These are phyloP conservation scores for Plantago ovata DNA, from an alignment of 257 asterid species.

Conservation along the genomic window DNA sequence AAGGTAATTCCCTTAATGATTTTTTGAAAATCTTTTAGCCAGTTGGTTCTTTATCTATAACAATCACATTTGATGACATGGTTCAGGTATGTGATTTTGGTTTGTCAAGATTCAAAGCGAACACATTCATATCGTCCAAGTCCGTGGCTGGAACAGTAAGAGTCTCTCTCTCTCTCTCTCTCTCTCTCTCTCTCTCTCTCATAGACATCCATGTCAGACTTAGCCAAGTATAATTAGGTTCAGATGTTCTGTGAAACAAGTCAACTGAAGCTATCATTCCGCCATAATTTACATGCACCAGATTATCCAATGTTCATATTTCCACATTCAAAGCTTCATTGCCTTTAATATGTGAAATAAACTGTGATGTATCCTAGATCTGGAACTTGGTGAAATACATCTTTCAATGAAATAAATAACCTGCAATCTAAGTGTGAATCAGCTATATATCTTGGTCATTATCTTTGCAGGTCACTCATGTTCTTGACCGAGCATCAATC, in stretches of 20 bases:
- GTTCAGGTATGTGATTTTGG: constrained; percentile 92
- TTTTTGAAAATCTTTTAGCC: background rate
- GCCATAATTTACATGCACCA: no score
- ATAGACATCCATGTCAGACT: no score
- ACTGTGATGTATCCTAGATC: background rate
- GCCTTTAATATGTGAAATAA: no score
- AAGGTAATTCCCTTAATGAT: constrained; percentile 29
- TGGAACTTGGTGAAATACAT: background rate
- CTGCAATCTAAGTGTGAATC: constrained; percentile 3
- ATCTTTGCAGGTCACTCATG: constrained; percentile 27
- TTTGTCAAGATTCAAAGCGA: constrained; percentile 86
- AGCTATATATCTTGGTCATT: constrained; percentile 11
- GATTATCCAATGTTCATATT: no score
- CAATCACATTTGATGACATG: background rate
- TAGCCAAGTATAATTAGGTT: no score
- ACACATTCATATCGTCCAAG: constrained; percentile 84
- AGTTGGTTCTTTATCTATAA: constrained; percentile 14
- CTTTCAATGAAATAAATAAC: background rate
- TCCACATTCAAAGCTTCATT: no score
- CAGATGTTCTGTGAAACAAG: no score
- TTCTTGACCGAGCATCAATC: constrained; percentile 23
- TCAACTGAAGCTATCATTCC: no score
- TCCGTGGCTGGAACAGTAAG: constrained; percentile 97
- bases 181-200: background rate
- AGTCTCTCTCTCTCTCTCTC: constrained; percentile 17